These are phyloP conservation scores for Metarhizium album DNA, from an alignment of 2,329 filamentous ascomycete genomes.

Conservation along the genomic window DNA sequence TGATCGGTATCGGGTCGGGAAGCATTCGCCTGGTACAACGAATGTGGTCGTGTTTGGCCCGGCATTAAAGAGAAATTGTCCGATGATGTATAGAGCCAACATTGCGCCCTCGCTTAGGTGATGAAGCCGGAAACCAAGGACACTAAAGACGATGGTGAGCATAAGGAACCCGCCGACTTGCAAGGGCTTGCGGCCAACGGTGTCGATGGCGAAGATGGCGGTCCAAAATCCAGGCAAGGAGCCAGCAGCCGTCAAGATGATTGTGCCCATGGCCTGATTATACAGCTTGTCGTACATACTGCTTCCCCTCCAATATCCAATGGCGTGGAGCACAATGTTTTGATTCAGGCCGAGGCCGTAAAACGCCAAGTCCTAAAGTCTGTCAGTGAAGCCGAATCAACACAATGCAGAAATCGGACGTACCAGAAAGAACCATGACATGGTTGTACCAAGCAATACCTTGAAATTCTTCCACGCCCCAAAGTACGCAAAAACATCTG, in stretches of 20 bases:
- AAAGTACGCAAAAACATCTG: conserved; percentile 59
- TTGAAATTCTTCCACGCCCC: conserved; percentile 58
- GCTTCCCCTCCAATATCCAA: conserved; percentile 55
- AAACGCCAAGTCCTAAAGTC: conserved; percentile 48
- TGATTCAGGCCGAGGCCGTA: conserved; percentile 70
- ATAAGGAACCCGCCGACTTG: conserved; percentile 54
- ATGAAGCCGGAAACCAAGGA: conserved; percentile 51
- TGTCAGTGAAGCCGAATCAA: conserved; percentile 7
- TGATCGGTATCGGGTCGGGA: conserved; percentile 51
- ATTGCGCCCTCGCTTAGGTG: conserved; percentile 36
- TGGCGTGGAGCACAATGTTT: conserved; percentile 56
- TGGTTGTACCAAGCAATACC: conserved; percentile 62
- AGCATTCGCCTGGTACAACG: conserved; percentile 54
- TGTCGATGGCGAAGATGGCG: conserved; percentile 63
- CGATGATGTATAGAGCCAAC: conserved; percentile 51
- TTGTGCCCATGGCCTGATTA: conserved; percentile 64
- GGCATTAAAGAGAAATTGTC: conserved; percentile 57
- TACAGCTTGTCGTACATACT: conserved; percentile 59
- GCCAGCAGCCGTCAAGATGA: conserved; percentile 67
- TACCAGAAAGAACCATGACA: conserved; percentile 71
- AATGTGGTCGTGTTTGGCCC: conserved; percentile 58
- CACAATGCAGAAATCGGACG: conserved; percentile 7
- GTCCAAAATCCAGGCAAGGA: conserved; percentile 75
- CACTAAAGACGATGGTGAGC: conserved; percentile 49
- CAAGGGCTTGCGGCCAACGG: conserved; percentile 64